Percentiles rank a stretch among this genome's conserved stretches.
phyloP scores from a whole-genome alignment of 2,329 filamentous ascomycete genomes.

The Penicillium rolfsii region DNA sequence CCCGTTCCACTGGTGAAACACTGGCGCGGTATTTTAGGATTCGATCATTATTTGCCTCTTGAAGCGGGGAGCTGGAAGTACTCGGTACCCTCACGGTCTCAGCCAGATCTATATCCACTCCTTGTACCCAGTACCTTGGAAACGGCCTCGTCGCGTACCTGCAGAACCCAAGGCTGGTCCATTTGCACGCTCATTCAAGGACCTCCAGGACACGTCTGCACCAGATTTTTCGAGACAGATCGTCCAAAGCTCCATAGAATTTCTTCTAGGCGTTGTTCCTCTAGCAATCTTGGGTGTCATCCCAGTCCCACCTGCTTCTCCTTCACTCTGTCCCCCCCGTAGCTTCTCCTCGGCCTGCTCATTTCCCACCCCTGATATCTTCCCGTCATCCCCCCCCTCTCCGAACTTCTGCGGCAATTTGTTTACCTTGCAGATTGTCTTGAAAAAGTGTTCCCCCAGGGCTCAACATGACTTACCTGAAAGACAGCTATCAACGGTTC shows the following conservation, averaged over 20 bases:
- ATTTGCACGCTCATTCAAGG: conserved; percentile 2
- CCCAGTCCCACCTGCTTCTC: neutral
- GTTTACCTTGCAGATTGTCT: conserved; percentile 18
- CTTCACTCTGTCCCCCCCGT: neutral
- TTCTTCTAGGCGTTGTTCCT: neutral
- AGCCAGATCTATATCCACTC: neutral
- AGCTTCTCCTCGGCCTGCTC: conserved; percentile 9
- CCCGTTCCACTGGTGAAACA: conserved; percentile 26
- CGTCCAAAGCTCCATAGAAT: conserved; percentile 6
- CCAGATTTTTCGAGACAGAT: neutral
- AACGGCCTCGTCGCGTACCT: neutral
- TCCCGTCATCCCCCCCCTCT: conserved; percentile 19
- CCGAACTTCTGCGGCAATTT: conserved; percentile 13
- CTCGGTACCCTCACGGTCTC: neutral
- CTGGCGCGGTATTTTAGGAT: conserved; percentile 30
- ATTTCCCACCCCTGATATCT: conserved; percentile 18
- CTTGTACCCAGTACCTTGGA: neutral
- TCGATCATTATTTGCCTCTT: conserved; percentile 1
- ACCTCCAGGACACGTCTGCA: conserved; percentile 3
- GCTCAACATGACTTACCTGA: conserved; percentile 45
- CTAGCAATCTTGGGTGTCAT: neutral
- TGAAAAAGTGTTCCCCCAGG: neutral
- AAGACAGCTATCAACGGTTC: conserved; percentile 69
- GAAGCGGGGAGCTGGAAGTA: neutral
- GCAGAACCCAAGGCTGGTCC: neutral